phyloP scores from a whole-genome alignment of 371 early-diverging fungal species.

The Actinomortierella wolfii region DNA sequence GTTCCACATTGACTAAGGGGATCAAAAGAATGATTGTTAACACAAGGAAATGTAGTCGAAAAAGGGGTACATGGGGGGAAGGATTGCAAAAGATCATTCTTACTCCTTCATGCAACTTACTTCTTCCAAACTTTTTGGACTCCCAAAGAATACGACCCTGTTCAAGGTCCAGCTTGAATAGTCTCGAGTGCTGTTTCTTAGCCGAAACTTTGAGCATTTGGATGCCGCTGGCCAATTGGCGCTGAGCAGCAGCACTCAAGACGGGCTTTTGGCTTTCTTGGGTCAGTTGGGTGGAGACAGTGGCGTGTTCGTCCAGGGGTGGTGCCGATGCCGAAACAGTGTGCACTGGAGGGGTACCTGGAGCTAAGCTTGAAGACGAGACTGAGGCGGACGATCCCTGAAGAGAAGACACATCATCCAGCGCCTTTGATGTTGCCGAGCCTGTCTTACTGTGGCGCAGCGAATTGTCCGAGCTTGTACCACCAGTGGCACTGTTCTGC shows the following conservation, averaged over 20 bases:
- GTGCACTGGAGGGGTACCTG: too few species aligned
- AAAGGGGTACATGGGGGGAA: neutral
- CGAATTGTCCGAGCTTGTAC: too few species aligned
- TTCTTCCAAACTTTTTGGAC: slow-evolving; percentile 48
- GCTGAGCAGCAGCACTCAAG: slow-evolving; percentile 12
- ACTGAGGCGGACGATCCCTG: too few species aligned
- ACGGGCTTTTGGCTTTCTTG: neutral
- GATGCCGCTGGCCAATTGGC: slow-evolving; percentile 31
- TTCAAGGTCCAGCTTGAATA: slow-evolving; percentile 48
- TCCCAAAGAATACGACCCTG: slow-evolving; percentile 50
- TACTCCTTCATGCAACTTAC: slow-evolving; percentile 17
- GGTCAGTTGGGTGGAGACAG: neutral
- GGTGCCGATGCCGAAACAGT: too few species aligned
- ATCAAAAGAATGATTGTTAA: too few species aligned
- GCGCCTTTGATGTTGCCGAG: too few species aligned
- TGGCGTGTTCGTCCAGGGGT: too few species aligned
- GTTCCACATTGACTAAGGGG: slow-evolving; percentile 49
- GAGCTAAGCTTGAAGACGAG: too few species aligned
- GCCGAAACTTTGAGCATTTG: slow-evolving; percentile 47
- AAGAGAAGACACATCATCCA: too few species aligned
- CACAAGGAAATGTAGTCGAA: neutral
- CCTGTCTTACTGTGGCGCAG: too few species aligned
- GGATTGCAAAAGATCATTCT: slow-evolving; percentile 4
- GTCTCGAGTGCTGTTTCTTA: slow-evolving; percentile 44
- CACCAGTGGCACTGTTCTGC: too few species aligned